Base-by-base conservation (phyloP, 1,284 basidiomycete species). In the Fomitopsis palustris region DNA sequence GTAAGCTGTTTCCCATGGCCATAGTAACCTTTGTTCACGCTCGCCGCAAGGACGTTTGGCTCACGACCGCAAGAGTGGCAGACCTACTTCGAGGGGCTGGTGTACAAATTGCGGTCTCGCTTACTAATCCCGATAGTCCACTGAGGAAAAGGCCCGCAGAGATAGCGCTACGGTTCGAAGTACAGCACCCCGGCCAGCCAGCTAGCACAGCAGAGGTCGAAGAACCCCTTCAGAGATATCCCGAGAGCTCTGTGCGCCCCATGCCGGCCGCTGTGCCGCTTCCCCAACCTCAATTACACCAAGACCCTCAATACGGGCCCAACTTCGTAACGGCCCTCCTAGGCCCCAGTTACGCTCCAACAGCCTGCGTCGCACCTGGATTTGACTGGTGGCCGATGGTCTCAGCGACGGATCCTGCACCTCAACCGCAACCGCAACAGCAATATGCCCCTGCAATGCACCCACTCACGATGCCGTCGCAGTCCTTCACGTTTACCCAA, bases 71-170 rank as follows among this genome's bases (percentile, higher is more conserved):
- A 17, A 82, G 91, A 33, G 84, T 88, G 29, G 84, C 81, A 74
- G 88, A 91, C 49, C 76, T 93, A 39, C 74, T 93, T 53, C 81
- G 86, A 66, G 89, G 90, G 19, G 87, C 85, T 39, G 82, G 86
- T 65, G 75, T 89, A 29, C 79, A 82, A 51, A 76, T 81, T 38
- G 79, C 86, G 57, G 75, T 74, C 54, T 70, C 55, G 1, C 55
- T 58, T 35, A 31, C 31, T 16, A 27, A 1, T 38, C 45, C 57
- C 8, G 55, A 27, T 42, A 1, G 29, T 33, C 16, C 14, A 53
- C 21, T 33, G n/a, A 49, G 43, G 16, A 60, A 60, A 49, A 55
- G 59, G 27, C 55, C 41, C 19, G 59, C 55, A n/a, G 59, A 56
- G 33, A 23, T 53, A 12, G 33, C 17, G 43, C 45, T 37, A 3